phyloP scores from a whole-genome alignment of 1,139 yeast species.

The Sugiyamaella pinicola region DNA sequence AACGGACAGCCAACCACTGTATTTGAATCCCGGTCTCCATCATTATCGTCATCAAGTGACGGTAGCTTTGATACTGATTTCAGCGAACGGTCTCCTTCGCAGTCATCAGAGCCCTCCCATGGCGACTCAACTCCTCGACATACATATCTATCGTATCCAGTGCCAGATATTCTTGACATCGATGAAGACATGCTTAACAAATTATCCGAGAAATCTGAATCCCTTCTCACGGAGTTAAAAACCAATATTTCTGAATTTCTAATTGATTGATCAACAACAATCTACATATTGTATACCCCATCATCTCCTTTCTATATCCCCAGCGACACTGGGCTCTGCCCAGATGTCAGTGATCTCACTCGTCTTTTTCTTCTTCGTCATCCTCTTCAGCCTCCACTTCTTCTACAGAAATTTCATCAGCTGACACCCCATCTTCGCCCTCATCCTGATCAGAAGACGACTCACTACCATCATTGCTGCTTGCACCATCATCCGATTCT shows the following conservation, averaged over 20 bases:
- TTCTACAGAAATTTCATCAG: slow-evolving; percentile 1
- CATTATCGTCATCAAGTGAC: not conserved
- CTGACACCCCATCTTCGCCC: not conserved
- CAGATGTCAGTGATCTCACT: not conserved
- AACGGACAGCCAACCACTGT: not conserved
- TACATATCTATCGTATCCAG: too few species aligned
- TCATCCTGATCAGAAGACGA: not conserved
- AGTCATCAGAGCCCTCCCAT: not conserved
- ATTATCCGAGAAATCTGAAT: slow-evolving; percentile 18
- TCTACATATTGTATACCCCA: too few species aligned
- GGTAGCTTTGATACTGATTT: slow-evolving; percentile 6
- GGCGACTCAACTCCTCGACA: too few species aligned
- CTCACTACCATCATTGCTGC: slow-evolving; percentile 9
- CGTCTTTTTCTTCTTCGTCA: slow-evolving; percentile 2
- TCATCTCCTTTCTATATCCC: not conserved
- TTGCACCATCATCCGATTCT: not conserved
- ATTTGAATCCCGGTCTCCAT: not conserved
- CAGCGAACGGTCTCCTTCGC: not conserved
- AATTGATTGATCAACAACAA: not conserved
- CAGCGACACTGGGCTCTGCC: slow-evolving; percentile 8
- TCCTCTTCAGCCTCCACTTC: slow-evolving; percentile 11
- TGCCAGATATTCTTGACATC: slow-evolving; percentile 12
- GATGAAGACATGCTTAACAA: slow-evolving; percentile 20
- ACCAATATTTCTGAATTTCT: slow-evolving; percentile 14
- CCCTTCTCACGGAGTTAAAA: slow-evolving; percentile 21